phyloP scores from a whole-genome alignment of 345 rosid genomes.

The Citrus australasica region DNA sequence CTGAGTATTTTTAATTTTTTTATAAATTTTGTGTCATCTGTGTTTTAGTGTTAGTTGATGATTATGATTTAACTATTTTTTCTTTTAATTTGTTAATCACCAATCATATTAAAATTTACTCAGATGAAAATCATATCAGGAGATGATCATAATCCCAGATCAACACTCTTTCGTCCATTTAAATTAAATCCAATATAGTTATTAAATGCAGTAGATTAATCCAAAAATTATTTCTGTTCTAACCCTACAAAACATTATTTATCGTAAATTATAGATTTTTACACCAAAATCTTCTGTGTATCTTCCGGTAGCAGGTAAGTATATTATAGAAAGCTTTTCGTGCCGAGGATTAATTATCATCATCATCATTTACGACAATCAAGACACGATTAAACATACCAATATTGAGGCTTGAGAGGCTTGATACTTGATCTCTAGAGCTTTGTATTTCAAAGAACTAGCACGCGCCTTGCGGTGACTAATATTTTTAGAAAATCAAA shows the following conservation, averaged over 20 bases:
- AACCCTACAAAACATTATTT: too few species aligned
- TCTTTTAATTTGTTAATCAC: too few species aligned
- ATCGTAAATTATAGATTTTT: too few species aligned
- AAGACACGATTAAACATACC: neutral
- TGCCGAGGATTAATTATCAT: neutral
- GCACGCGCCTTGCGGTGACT: conserved; percentile 3
- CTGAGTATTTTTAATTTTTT: rapidly evolving
- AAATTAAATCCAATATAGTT: too few species aligned
- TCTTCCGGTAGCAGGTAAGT: too few species aligned
- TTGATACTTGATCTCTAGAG: neutral
- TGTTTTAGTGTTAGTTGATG: rapidly evolving
- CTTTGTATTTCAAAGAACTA: neutral
- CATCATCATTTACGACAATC: neutral
- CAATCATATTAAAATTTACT: too few species aligned
- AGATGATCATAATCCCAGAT: rapidly evolving
- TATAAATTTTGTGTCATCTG: rapidly evolving
- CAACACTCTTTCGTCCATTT: too few species aligned
- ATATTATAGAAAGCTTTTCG: neutral
- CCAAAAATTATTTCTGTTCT: too few species aligned
- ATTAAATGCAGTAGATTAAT: too few species aligned
- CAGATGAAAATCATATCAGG: too few species aligned
- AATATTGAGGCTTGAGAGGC: neutral
- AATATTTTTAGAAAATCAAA: neutral
- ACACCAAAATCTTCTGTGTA: too few species aligned
- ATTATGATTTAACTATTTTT: too few species aligned